A percentile compares a stretch with the other conserved stretches of the same genome.
phyloP scores from a whole-genome alignment of 78 protist species.

The Speleostelium caveatum region DNA sequence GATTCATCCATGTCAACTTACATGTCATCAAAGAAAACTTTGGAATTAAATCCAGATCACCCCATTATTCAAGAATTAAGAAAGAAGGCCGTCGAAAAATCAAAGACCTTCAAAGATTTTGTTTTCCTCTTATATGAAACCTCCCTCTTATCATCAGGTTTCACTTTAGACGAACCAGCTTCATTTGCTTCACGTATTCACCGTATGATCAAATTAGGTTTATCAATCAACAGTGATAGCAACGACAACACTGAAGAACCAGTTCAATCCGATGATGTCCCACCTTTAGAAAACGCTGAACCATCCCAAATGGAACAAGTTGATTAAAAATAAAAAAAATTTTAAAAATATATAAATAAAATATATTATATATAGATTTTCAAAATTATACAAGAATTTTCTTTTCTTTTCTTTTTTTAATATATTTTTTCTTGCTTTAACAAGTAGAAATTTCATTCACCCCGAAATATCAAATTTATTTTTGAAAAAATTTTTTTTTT shows the following conservation, averaged over 20 bases:
- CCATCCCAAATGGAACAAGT: conserved; percentile 92
- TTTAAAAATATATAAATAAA: too few species aligned
- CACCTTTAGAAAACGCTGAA: conserved; percentile 77
- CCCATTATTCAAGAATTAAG: conserved; percentile 94
- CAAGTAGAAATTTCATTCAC: too few species aligned
- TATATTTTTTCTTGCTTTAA: too few species aligned
- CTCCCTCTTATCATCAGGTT: conserved; percentile 98
- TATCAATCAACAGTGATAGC: conserved; percentile 56
- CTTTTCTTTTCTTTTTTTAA: too few species aligned
- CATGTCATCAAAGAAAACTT: conserved; percentile 98
- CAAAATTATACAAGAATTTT: too few species aligned
- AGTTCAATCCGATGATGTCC: conserved; percentile 82
- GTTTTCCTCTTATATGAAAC: conserved; percentile 98
- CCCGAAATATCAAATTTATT: too few species aligned
- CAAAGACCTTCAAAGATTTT: conserved; percentile 97
- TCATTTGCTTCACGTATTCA: conserved; percentile 96
- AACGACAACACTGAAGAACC: conserved; percentile 39
- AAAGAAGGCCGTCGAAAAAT: conserved; percentile 85
- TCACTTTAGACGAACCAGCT: conserved; percentile 97
- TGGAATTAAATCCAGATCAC: conserved; percentile 99
- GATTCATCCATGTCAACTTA: conserved; percentile 96
- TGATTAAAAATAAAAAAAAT: too few species aligned
- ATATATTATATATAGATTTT: too few species aligned
- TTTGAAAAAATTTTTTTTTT: too few species aligned
- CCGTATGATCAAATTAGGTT: conserved; percentile 98